Conservation (phyloP, 495 filamentous ascomycete genomes). For the Penicillium roqueforti region DNA sequence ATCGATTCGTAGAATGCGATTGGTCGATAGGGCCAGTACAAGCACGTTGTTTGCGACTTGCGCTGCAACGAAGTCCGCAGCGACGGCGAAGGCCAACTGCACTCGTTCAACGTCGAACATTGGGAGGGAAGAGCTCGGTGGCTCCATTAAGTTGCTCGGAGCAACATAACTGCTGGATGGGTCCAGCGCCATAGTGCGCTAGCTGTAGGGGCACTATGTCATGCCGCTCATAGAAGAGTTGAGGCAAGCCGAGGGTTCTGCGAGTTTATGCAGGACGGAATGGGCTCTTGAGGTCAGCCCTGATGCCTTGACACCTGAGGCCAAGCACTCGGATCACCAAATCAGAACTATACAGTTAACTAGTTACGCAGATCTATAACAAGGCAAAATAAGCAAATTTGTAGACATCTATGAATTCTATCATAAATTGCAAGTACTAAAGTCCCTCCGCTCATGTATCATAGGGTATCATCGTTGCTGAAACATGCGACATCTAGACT, state of each 20-base stretch:
- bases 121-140: slow-evolving; percentile 58
- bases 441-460: slow-evolving; percentile 14
- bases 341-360: not conserved
- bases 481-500: slow-evolving; percentile 15
- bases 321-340: not conserved
- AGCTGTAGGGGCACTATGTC: slow-evolving; percentile 30
- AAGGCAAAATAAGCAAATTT: not conserved
- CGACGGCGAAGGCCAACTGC: slow-evolving; percentile 83
- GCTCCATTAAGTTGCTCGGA: slow-evolving; percentile 52
- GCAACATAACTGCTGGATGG: slow-evolving; percentile 51
- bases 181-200: slow-evolving; percentile 53
- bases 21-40: slow-evolving; percentile 81
- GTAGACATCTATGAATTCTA: not conserved
- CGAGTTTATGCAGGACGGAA: slow-evolving; percentile 12
- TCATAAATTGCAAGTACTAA: not conserved
- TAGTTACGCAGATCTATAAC: not conserved
- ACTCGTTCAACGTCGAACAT: slow-evolving; percentile 93
- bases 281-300: slow-evolving; percentile 13
- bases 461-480: slow-evolving; percentile 24
- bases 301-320: slow-evolving; percentile 17
- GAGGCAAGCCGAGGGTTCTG: slow-evolving; percentile 10
- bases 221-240: slow-evolving; percentile 25
- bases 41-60: slow-evolving; percentile 98
- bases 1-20: slow-evolving; percentile 88
- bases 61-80: slow-evolving; percentile 90